Base-by-base conservation (phyloP, 352 stramenopile genomes). In the Peronospora belbahrii region DNA sequence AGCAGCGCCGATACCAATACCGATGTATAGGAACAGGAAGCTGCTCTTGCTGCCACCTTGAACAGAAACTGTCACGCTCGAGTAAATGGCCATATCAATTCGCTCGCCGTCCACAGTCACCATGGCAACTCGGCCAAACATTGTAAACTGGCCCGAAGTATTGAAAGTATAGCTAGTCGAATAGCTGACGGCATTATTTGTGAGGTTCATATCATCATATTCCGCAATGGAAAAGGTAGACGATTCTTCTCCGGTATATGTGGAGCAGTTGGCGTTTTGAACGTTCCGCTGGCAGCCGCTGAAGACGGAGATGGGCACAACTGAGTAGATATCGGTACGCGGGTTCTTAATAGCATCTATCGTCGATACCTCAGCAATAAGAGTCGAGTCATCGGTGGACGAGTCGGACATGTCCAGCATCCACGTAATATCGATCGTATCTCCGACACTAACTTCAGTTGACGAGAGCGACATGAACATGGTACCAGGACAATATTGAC, bases 71-170 rank as follows among this genome's bases (percentile, higher is more conserved):
- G 65, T 65, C 24, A 88, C 53, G 24, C 58, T 80, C 32, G 74
- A 87, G 58, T 90, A 90, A 23, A 90, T 80, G 10, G 78, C 78
- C 75, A 88, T 86, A 35, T 90, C 75, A 50, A 90, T 67, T 22
- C 75, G 78, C 14, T 81, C 60, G 11, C 78, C 78, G 49, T 90
- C 78, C 20, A 74, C 61, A 19, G 74, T 87, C 40, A 77, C 54
- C 75, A 88, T 85, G 8, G 66, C 74, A 24, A 85, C 69, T 14
- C 74, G 75, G 8, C 73, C 82, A 42, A 88, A 73, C 56, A 90
- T 68, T 30, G 75, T 65, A 56, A 83, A 88, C 37, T 74, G 49
- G 2, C 78, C 78, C 2, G 74, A 67, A 15, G 67, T 66, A 1
- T 54, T 44, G 35, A 90, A 88, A 17, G 65, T 67, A 48, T 82